These are phyloP conservation scores for Primulina tabacum DNA, from an alignment of 257 asterid species.

Conservation along the genomic window DNA sequence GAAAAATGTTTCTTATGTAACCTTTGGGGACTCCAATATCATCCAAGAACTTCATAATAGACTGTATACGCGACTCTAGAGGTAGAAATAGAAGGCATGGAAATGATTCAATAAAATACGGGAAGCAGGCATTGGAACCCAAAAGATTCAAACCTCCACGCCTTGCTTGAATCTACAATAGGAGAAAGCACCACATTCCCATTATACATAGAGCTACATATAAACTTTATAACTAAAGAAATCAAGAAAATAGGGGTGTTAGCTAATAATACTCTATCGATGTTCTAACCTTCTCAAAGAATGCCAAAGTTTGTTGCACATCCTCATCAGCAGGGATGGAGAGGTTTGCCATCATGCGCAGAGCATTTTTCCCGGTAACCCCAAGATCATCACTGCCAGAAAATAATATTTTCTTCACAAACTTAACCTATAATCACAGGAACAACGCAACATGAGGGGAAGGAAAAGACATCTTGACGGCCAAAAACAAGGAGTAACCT, in stretches of 20 bases:
- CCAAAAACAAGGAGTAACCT: background rate
- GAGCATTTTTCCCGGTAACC: constrained; percentile 59
- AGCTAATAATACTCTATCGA: background rate
- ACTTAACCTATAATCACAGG: constrained; percentile 59
- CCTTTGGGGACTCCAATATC: constrained; percentile 66
- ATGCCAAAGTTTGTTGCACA: constrained; percentile 87
- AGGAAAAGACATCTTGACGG: constrained; percentile 12
- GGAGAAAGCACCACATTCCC: constrained; percentile 9
- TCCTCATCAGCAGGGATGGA: constrained; percentile 81
- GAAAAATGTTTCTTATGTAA: constrained; percentile 39
- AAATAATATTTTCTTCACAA: constrained; percentile 79
- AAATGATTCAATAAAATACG: constrained; percentile 76
- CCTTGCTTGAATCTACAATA: constrained; percentile 75
- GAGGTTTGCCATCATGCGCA: constrained; percentile 73
- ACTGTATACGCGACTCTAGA: constrained; percentile 54
- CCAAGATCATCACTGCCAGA: constrained; percentile 55
- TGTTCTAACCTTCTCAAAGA: constrained; percentile 74
- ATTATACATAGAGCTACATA: background rate
- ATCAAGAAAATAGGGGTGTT: background rate
- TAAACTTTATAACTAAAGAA: background rate
- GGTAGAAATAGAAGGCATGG: constrained; percentile 70
- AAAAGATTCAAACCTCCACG: constrained; percentile 83
- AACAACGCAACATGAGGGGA: constrained; percentile 16
- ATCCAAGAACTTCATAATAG: constrained; percentile 55
- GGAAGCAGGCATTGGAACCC: constrained; percentile 63